Evolutionary conservation across 129 eudicot species (phyloP).

Genomic region (Helianthus tuberosus): DNA sequence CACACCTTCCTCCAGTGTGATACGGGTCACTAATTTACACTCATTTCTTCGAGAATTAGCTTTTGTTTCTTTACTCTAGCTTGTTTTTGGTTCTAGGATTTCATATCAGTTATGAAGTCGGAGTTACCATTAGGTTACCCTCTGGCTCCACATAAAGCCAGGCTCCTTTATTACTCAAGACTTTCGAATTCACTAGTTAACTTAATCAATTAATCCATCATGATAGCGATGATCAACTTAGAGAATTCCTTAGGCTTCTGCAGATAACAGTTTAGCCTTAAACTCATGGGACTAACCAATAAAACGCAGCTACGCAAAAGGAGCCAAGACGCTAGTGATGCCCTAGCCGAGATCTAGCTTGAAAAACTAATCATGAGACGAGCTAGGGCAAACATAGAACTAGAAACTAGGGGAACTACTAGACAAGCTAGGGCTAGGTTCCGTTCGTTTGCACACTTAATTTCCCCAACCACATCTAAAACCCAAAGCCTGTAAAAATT

Average conservation of each 20-base stretch:
- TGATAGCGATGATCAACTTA: not conserved
- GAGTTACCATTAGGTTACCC: not conserved
- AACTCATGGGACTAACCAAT: too few relatives aligned
- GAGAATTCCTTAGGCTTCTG: not conserved
- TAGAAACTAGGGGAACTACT: too few relatives aligned
- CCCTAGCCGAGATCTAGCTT: too few relatives aligned
- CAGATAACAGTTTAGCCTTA: too few relatives aligned
- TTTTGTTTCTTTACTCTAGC: not conserved
- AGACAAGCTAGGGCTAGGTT: too few relatives aligned
- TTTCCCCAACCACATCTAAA: not conserved
- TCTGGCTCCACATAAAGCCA: not conserved
- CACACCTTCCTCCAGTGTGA: not conserved
- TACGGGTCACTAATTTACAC: not conserved
- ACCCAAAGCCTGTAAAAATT: not conserved
- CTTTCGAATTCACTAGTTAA: not conserved
- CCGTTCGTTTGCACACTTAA: too few relatives aligned
- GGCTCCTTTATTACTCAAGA: not conserved
- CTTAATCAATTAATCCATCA: not conserved
- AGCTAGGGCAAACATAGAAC: too few relatives aligned
- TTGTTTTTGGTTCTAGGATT: slow-evolving; percentile 2
- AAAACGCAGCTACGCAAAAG: too few relatives aligned
- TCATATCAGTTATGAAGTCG: not conserved
- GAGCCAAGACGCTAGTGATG: too few relatives aligned
- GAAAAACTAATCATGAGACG: too few relatives aligned
- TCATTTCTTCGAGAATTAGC: not conserved